A percentile compares a stretch with the other conserved stretches of the same genome.
These are phyloP conservation scores for Mucuna pruriens DNA, from an alignment of 306 rosid species.

Conservation along the genomic window DNA sequence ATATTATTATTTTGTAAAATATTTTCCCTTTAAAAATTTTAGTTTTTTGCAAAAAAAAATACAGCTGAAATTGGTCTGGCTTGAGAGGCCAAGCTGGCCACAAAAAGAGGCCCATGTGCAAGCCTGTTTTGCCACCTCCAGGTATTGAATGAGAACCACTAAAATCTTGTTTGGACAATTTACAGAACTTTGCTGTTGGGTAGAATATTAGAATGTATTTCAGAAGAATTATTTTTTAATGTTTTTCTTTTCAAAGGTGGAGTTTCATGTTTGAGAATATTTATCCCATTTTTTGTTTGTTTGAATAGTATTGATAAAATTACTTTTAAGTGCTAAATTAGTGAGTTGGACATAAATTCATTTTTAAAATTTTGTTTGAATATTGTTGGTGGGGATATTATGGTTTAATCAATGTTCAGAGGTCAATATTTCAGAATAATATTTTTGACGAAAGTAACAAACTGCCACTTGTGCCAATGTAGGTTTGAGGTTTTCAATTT, in stretches of 20 bases:
- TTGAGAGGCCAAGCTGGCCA: too few species aligned
- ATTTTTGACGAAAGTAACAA: background rate
- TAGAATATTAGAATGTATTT: background rate
- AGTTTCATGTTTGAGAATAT: background rate
- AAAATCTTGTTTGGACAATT: background rate
- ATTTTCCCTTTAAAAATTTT: too few species aligned
- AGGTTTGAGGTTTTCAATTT: background rate
- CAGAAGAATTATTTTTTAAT: background rate
- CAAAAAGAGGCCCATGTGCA: too few species aligned
- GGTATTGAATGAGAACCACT: background rate
- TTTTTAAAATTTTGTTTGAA: background rate
- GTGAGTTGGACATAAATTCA: background rate
- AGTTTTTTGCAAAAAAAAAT: too few species aligned
- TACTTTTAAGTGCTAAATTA: background rate
- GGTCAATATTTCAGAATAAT: background rate
- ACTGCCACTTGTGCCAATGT: background rate
- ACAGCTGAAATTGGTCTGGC: too few species aligned
- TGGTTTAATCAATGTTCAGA: background rate
- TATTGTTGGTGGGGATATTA: background rate
- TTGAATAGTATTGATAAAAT: background rate
- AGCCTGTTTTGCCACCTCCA: too few species aligned
- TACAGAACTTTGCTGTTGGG: constrained; percentile 8
- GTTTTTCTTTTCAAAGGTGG: background rate
- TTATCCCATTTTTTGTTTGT: background rate
- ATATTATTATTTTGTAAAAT: too few species aligned